Evolutionary conservation across 305 asterid genomes (phyloP).

Genomic region (Solanum hybrid): DNA sequence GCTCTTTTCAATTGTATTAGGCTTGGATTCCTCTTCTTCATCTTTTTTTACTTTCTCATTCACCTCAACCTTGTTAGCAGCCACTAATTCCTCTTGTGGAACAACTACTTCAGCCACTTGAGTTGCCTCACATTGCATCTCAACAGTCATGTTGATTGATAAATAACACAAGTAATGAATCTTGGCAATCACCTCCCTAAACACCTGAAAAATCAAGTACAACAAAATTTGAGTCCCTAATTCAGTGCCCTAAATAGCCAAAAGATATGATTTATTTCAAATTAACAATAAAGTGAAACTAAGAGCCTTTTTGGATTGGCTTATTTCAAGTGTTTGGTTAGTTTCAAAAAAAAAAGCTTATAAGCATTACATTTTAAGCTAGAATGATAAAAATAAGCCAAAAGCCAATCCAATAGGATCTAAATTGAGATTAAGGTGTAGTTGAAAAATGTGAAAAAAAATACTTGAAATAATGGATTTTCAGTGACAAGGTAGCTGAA

Average conservation of each 20-base stretch:
- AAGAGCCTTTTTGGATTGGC: neutral
- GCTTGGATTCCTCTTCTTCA: slow-evolving; percentile 22
- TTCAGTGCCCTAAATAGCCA: neutral
- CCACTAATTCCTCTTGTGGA: slow-evolving; percentile 5
- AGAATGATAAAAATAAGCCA: neutral
- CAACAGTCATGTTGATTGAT: slow-evolving; percentile 41
- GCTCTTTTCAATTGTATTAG: slow-evolving; percentile 40
- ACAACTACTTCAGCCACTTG: slow-evolving; percentile 29
- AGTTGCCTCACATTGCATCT: slow-evolving; percentile 39
- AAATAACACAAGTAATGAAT: neutral
- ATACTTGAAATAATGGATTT: neutral
- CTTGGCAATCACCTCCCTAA: neutral
- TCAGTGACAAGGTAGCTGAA: neutral
- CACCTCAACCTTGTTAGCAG: neutral
- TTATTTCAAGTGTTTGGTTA: neutral
- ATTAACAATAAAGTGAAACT: neutral
- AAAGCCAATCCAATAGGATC: neutral
- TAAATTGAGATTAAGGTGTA: neutral
- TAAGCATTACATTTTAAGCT: neutral
- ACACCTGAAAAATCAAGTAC: slow-evolving; percentile 1
- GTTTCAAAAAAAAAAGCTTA: too few relatives aligned
- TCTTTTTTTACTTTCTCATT: slow-evolving; percentile 10
- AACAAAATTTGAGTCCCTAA: neutral
- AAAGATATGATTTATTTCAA: neutral
- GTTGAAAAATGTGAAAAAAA: neutral